Base-by-base conservation (phyloP, 2,329 filamentous ascomycete species). In the Hypoxylon sp. region DNA sequence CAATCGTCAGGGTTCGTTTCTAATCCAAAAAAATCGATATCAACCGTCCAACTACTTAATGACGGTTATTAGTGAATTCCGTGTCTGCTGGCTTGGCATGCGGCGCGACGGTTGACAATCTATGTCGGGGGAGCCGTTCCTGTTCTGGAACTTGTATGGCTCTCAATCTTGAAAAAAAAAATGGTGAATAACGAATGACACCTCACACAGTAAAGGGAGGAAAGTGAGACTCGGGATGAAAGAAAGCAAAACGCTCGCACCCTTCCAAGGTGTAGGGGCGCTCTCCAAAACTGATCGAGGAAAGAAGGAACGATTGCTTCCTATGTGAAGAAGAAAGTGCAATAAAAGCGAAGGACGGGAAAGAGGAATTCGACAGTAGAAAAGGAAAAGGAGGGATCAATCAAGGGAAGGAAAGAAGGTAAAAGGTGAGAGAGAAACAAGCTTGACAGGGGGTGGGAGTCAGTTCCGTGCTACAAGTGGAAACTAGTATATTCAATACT, bases 181-280 rank as follows among this genome's bases (percentile, higher is more conserved):
- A 38, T 60, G 60, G 62, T 71, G 38, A 43, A 43, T 43, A 73
- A 71, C 69, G 71, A 73, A 68, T 52, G 71, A 65, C 69, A 59
- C 67, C 70, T 68, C 67, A 61, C 61, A 64, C 53, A 66, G 62
- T 46, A 30, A 63, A 67, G 63, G 38, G 66, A 68, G 52, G 65
- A 61, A 46, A 56, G 41, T 67, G 56, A 50, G 59, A 61, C 60
- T 60, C 58, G 49, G 43, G 46, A 13, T 38, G 43, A 65, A 70
- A 64, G 58, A 60, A 53, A 64, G 63, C 45, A 43, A 69, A 71
- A 68, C 53, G 53, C 50, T 50, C 59, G 43, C 49, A 55, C 60
- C 67, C 60, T 61, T 67, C 56, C 55, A 45, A 71, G 38, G 65
- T 68, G 38, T 63, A 52, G 60, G 59, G 59, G 63, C 25, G 41